These are phyloP conservation scores for Arthroderma uncinatum DNA, from an alignment of 2,329 filamentous ascomycete species.

Conservation along the genomic window DNA sequence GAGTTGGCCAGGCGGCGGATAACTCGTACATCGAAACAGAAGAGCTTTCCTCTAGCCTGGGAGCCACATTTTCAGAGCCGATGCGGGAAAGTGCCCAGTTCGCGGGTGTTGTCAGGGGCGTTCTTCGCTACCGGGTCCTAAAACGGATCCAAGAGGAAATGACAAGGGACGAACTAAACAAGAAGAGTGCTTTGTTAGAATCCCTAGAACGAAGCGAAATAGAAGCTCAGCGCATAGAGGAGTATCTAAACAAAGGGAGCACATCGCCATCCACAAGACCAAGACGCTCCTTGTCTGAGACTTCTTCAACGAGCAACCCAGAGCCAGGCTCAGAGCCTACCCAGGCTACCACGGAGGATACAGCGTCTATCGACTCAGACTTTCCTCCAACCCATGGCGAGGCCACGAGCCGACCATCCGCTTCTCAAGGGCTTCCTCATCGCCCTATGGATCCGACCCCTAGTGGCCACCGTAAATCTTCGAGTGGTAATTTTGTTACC, in stretches of 20 bases:
- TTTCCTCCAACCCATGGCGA: slow-evolving; percentile 85
- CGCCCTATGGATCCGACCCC: slow-evolving; percentile 27
- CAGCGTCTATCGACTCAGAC: slow-evolving; percentile 86
- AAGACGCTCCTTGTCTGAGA: slow-evolving; percentile 54
- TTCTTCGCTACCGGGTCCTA: slow-evolving; percentile 77
- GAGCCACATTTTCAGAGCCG: slow-evolving; percentile 88
- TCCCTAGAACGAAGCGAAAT: slow-evolving; percentile 87
- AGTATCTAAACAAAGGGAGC: slow-evolving; percentile 65
- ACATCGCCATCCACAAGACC: slow-evolving; percentile 41
- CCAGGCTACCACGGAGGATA: slow-evolving; percentile 58
- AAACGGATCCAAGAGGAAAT: slow-evolving; percentile 97
- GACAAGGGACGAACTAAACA: slow-evolving; percentile 83
- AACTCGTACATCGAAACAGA: slow-evolving; percentile 93
- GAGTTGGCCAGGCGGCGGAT: slow-evolving; percentile 87
- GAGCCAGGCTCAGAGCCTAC: slow-evolving; percentile 41
- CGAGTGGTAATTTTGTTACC: slow-evolving; percentile 82
- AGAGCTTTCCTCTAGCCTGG: slow-evolving; percentile 76
- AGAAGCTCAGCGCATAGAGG: slow-evolving; percentile 85
- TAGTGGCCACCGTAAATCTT: slow-evolving; percentile 60
- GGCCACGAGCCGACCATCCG: slow-evolving; percentile 50
- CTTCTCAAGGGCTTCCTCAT: slow-evolving; percentile 56
- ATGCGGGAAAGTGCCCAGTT: slow-evolving; percentile 98
- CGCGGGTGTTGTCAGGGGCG: slow-evolving; percentile 79
- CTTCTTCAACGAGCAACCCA: slow-evolving; percentile 36
- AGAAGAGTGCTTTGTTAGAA: slow-evolving; percentile 71